Percentiles rank a stretch among this genome's conserved stretches.
phyloP scores from a whole-genome alignment of 2,329 filamentous ascomycete genomes.

The Fusarium albosuccineum region DNA sequence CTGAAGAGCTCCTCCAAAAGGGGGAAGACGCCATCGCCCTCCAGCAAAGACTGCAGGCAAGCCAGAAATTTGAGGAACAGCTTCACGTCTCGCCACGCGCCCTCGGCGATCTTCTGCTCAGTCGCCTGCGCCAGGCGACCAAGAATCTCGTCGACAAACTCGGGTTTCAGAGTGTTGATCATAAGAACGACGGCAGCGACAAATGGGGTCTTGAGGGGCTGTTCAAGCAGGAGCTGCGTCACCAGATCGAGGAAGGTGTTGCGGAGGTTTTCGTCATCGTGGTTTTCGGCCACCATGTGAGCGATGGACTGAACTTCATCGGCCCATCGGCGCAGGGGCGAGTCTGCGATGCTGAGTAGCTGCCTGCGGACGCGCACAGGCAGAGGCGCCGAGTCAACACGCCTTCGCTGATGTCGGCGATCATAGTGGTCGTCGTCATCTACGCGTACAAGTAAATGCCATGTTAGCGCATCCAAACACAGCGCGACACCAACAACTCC shows the following conservation, averaged over 20 bases:
- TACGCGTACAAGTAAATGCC: constrained; percentile 30
- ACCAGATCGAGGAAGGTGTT: constrained; percentile 79
- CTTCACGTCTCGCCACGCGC: constrained; percentile 93
- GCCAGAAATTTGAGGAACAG: constrained; percentile 89
- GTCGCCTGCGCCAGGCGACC: constrained; percentile 70
- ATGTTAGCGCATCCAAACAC: constrained; percentile 35
- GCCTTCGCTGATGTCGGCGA: constrained; percentile 77
- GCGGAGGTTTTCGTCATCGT: constrained; percentile 85
- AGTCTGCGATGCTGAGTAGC: constrained; percentile 84
- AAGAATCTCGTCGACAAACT: constrained; percentile 80
- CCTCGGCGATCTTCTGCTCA: constrained; percentile 76
- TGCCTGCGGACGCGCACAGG: constrained; percentile 81
- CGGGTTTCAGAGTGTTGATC: constrained; percentile 81
- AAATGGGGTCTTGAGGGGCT: constrained; percentile 98
- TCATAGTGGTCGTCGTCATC: constrained; percentile 83
- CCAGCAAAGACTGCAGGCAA: constrained; percentile 83
- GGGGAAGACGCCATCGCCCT: constrained; percentile 87
- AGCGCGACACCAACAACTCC: constrained; percentile 23
- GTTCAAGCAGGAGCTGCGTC: constrained; percentile 84
- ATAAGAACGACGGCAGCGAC: constrained; percentile 86
- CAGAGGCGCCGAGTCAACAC: constrained; percentile 77
- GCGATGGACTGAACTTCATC: constrained; percentile 83
- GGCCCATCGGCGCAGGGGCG: constrained; percentile 80
- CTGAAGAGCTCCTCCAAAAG: constrained; percentile 91
- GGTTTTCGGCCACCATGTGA: constrained; percentile 82